Conservation (phyloP, 2,329 filamentous ascomycete genomes). For the Gaeumannomyces sp. region DNA sequence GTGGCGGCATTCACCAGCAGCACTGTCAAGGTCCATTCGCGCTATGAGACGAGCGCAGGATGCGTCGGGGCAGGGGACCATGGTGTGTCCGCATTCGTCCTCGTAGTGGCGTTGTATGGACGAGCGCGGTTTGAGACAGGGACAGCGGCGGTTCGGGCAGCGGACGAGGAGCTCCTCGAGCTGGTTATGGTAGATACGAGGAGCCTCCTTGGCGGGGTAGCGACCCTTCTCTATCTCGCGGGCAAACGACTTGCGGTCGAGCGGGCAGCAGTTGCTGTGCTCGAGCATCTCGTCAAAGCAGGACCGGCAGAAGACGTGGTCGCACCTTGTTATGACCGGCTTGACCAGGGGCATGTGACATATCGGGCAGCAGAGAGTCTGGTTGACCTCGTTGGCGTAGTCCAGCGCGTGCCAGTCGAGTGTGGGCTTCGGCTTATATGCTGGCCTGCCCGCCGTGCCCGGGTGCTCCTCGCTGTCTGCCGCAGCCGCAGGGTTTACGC, state of each 20-base stretch:
- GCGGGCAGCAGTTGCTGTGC: conserved; percentile 44
- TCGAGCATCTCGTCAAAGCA: conserved; percentile 44
- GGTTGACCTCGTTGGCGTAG: conserved; percentile 26
- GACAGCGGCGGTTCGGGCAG: conserved; percentile 54
- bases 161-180: conserved; percentile 53
- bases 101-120: conserved; percentile 50
- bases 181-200: conserved; percentile 49
- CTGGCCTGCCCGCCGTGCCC: not conserved
- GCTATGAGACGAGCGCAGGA: conserved; percentile 45
- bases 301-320: conserved; percentile 58
- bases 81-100: conserved; percentile 49
- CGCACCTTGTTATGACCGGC: conserved; percentile 54
- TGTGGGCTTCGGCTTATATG: conserved; percentile 2
- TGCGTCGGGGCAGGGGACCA: conserved; percentile 49
- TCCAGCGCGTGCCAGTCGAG: conserved; percentile 28
- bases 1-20: conserved; percentile 49
- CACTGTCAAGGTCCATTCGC: conserved; percentile 40
- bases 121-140: conserved; percentile 43
- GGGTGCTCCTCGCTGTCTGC: not conserved
- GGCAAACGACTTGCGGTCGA: conserved; percentile 42
- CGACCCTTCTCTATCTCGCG: conserved; percentile 27
- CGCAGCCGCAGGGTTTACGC: not conserved
- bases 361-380: conserved; percentile 30
- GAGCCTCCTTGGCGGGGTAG: conserved; percentile 23
- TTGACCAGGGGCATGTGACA: conserved; percentile 56